Evolutionary conservation across 2,329 filamentous ascomycete species (phyloP).

Genomic region (Penicillium capsulatum): DNA sequence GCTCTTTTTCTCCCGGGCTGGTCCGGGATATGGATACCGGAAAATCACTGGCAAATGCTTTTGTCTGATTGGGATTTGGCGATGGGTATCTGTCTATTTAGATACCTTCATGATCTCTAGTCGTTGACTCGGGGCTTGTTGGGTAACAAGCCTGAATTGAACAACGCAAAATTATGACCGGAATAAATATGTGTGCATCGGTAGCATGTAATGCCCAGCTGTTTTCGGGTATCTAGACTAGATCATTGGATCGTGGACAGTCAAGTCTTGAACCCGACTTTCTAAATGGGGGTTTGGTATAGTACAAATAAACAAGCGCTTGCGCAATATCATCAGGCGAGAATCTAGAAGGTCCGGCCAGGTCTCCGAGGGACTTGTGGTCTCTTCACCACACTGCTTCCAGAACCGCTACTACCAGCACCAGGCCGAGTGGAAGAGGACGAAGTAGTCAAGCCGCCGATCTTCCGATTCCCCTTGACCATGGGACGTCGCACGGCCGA

Average conservation of each 20-base stretch:
- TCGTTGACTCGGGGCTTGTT: too few relatives aligned
- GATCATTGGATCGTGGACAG: too few relatives aligned
- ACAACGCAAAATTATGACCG: too few relatives aligned
- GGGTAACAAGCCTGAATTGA: too few relatives aligned
- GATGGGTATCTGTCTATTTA: too few relatives aligned
- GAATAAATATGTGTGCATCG: too few relatives aligned
- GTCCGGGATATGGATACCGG: neutral
- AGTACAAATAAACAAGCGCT: neutral
- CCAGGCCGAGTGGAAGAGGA: conserved; percentile 26
- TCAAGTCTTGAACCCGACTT: too few relatives aligned
- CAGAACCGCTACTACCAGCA: conserved; percentile 20
- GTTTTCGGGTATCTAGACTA: too few relatives aligned
- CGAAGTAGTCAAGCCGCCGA: conserved; percentile 29
- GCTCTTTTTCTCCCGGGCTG: neutral
- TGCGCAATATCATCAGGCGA: neutral
- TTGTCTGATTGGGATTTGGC: neutral
- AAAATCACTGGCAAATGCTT: too few relatives aligned
- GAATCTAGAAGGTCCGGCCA: conserved; percentile 30
- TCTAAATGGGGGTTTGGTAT: conserved; percentile 1
- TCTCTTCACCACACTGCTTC: conserved; percentile 40
- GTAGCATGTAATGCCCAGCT: too few relatives aligned
- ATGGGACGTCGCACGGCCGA: conserved; percentile 36
- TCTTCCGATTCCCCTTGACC: conserved; percentile 24
- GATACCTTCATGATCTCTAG: too few relatives aligned
- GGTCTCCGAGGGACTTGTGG: conserved; percentile 33